These are phyloP conservation scores for Capronia epimyces DNA, from an alignment of 2,329 filamentous ascomycete genomes.

Conservation along the genomic window DNA sequence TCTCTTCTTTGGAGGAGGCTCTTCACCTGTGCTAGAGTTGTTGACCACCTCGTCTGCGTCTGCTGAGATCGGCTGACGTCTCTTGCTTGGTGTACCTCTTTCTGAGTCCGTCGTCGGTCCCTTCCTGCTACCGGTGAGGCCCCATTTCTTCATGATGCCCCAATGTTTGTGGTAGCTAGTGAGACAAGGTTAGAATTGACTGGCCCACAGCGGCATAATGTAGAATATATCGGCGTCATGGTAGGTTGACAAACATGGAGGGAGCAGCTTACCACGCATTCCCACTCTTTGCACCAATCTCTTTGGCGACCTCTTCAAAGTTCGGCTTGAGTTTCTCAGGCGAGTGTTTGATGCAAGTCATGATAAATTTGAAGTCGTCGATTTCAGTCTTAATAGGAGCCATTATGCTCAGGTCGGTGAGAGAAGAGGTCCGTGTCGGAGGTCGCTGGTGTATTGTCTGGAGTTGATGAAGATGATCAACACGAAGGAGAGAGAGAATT, in stretches of 20 bases:
- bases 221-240: neutral
- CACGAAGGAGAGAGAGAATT: neutral
- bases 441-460: neutral
- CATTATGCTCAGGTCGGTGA: slow-evolving; percentile 4
- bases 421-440: neutral
- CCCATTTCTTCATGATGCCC: slow-evolving; percentile 22
- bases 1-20: slow-evolving; percentile 8
- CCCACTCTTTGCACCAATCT: slow-evolving; percentile 20
- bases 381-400: slow-evolving; percentile 2
- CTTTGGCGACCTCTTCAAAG: slow-evolving; percentile 22
- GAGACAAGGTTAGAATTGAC: neutral
- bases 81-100: neutral
- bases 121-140: slow-evolving; percentile 13
- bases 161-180: slow-evolving; percentile 26
- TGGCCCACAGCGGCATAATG: neutral
- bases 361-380: slow-evolving; percentile 24
- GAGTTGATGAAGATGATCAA: neutral
- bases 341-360: slow-evolving; percentile 23
- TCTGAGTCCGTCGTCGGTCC: neutral
- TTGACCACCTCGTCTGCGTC: slow-evolving; percentile 1
- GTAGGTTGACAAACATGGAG: neutral
- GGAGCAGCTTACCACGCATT: slow-evolving; percentile 17
- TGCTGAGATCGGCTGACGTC: neutral
- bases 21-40: neutral
- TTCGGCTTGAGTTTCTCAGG: slow-evolving; percentile 15